Percentiles rank a stretch among this genome's conserved stretches.
Evolutionary conservation across 345 rosid species (phyloP).

Genomic region (Aegle marmelos): DNA sequence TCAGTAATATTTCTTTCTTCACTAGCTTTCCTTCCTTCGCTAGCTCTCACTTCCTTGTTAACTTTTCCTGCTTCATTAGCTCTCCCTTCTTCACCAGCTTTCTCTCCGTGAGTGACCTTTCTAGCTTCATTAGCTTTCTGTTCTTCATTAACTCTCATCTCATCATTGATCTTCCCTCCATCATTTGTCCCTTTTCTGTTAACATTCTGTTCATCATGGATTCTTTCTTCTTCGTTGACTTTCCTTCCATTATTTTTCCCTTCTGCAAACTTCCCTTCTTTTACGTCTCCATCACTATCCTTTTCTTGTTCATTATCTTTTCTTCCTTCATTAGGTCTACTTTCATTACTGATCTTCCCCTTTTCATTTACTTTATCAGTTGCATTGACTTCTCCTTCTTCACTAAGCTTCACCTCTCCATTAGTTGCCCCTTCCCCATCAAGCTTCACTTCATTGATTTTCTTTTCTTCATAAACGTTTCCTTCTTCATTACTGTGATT

Average conservation of each 20-base stretch:
- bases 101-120: neutral
- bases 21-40: constrained; percentile 7
- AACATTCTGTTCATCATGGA: neutral
- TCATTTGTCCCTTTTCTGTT: neutral
- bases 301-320: neutral
- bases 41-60: neutral
- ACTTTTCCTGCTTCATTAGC: neutral
- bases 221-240: neutral
- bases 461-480: neutral
- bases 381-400: neutral
- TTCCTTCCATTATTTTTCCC: neutral
- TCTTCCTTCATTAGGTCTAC: neutral
- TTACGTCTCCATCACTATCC: neutral
- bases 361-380: neutral
- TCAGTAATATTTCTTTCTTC: neutral
- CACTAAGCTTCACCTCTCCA: neutral
- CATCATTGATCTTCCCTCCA: neutral
- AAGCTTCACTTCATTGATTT: constrained; percentile 14
- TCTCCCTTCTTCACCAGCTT: neutral
- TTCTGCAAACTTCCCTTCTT: neutral
- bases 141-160: neutral
- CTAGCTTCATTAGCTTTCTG: constrained; percentile 10
- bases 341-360: constrained; percentile 13
- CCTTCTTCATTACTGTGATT: constrained; percentile 2
- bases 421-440: neutral